Percentiles rank a stretch among this genome's conserved stretches.
phyloP scores from a whole-genome alignment of 2,329 filamentous ascomycete species.

The Celoporthe dispersa region DNA sequence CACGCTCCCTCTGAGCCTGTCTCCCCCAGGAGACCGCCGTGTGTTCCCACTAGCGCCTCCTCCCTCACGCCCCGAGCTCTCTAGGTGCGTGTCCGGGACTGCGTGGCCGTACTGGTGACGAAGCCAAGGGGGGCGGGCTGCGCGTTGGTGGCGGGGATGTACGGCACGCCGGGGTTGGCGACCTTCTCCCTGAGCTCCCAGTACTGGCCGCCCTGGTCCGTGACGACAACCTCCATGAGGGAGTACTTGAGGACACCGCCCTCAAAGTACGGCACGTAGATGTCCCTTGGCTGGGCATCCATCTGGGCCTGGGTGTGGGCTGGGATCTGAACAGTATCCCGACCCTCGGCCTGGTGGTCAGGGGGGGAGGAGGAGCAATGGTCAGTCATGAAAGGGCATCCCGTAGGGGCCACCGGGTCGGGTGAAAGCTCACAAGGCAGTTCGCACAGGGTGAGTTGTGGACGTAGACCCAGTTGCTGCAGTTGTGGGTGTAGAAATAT shows the following conservation, averaged over 20 bases:
- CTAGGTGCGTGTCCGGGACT: background rate
- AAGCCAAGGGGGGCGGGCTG: slow-evolving; percentile 3
- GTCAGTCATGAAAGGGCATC: background rate
- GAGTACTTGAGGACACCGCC: slow-evolving; percentile 53
- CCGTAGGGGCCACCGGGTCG: background rate
- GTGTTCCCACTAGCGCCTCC: background rate
- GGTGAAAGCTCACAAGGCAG: slow-evolving; percentile 48
- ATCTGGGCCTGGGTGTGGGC: slow-evolving; percentile 34
- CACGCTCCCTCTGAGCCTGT: background rate
- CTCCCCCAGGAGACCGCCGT: background rate
- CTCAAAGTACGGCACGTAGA: slow-evolving; percentile 51
- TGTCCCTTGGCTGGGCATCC: slow-evolving; percentile 42
- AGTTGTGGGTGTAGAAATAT: slow-evolving; percentile 53
- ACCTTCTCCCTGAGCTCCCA: slow-evolving; percentile 44
- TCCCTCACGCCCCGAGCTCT: background rate
- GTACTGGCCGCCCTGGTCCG: slow-evolving; percentile 43
- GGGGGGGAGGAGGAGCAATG: background rate
- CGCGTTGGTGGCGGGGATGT: slow-evolving; percentile 11
- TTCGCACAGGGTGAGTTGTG: slow-evolving; percentile 51
- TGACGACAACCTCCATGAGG: slow-evolving; percentile 50
- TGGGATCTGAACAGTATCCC: slow-evolving; percentile 46
- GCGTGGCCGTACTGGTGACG: background rate
- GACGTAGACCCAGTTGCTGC: slow-evolving; percentile 54
- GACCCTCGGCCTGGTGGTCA: slow-evolving; percentile 50
- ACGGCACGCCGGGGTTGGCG: background rate